Conservation (phyloP, 148 eudicot species). For the Rhododendron ovatum region DNA sequence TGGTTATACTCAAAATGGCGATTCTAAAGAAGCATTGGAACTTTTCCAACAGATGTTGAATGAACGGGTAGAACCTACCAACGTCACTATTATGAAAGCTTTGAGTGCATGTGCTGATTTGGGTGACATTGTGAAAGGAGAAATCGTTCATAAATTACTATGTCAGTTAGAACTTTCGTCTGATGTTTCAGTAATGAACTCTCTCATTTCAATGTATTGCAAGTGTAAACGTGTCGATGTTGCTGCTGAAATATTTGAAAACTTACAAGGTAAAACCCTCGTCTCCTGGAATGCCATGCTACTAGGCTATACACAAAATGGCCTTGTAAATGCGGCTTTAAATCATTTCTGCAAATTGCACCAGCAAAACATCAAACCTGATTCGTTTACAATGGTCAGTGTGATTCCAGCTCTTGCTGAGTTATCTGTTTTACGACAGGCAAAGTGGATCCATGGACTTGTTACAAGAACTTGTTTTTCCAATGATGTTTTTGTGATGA, state of each 20-base stretch:
- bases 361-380: slow-evolving; percentile 35
- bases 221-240: slow-evolving; percentile 65
- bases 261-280: slow-evolving; percentile 45
- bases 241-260: slow-evolving; percentile 52
- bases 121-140: slow-evolving; percentile 58
- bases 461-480: slow-evolving; percentile 52
- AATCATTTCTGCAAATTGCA: slow-evolving; percentile 48
- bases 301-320: slow-evolving; percentile 73
- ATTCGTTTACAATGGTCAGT: slow-evolving; percentile 80
- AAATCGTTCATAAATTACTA: slow-evolving; percentile 37
- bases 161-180: slow-evolving; percentile 34
- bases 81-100: slow-evolving; percentile 72
- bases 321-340: slow-evolving; percentile 50
- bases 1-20: slow-evolving; percentile 61
- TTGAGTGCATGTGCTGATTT: slow-evolving; percentile 64
- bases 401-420: slow-evolving; percentile 83
- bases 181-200: slow-evolving; percentile 63
- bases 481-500: slow-evolving; percentile 62
- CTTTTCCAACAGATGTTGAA: slow-evolving; percentile 65
- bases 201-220: slow-evolving; percentile 81
- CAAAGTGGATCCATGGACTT: slow-evolving; percentile 84
- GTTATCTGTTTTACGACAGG: slow-evolving; percentile 61
- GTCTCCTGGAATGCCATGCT: slow-evolving; percentile 94
- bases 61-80: slow-evolving; percentile 61
- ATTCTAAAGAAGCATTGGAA: slow-evolving; percentile 51